Evolutionary conservation across 305 asterid genomes (phyloP), one percentile per base, ranked within the genome.

Genomic region (Fraxinus ornus): DNA sequence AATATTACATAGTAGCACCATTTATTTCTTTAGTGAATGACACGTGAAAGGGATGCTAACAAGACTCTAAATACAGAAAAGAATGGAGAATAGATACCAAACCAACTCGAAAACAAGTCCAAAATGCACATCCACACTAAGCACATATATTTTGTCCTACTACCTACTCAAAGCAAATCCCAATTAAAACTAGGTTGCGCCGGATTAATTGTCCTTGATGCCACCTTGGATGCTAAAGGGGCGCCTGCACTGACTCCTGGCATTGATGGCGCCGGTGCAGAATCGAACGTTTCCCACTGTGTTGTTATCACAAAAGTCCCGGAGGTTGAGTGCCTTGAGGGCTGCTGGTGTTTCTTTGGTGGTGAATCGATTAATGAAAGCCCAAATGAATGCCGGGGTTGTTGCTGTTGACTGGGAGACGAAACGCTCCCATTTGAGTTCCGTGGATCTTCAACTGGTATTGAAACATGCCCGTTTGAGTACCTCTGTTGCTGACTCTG

Each of bases 271-370:
- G 74, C 74, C 0, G 36, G 74, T 22, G 36, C 36, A 10, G 97
- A 82, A 75, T 95, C 99, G 72, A 95, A 95, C 3, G 93, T 95
- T 83, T 95, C 99, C 99, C 99, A 95, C 81, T 94, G 93, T 4
- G 99, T 95, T 3, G 99, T 95, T 77, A 95, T 92, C 17, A 95
- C 97, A 55, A 95, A 95, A 10, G 36, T 82, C 21, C 93, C 94
- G 2, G 97, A 88, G 64, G 90, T 87, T 2, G 94, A 81, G 0
- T 13, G 5, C 19, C 19, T 47, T 47, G 57, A 3, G 7, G 93
- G 86, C 41, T 90, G 91, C 70, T 60, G 70, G 4, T 21, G 70
- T 21, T 60, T 24, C 79, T 78, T 83, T 5, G 30, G 12, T 60
- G 89, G 88, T 5, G 89, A 84, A 81, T 84, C 90, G 7, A 80